Base-by-base conservation (phyloP, 768 basidiomycete genomes). In the Russula ochroleuca region DNA sequence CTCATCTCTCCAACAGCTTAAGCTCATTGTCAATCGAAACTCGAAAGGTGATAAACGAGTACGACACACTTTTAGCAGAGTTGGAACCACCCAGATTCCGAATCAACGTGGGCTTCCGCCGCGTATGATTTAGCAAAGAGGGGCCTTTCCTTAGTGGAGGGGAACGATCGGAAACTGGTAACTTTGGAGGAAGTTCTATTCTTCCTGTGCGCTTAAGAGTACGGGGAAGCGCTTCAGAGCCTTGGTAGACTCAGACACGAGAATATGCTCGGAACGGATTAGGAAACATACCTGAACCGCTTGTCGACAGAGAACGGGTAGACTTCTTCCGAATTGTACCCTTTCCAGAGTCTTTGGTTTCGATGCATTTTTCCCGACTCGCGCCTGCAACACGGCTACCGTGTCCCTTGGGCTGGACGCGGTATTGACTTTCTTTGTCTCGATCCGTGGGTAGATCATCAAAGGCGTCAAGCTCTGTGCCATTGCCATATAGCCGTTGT, bases 1-100 rank as follows among this genome's bases (percentile, higher is more conserved):
- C 85, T 90, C 96, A 99, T 99, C 59, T 95, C 92, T 23, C 94
- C 94, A 62, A 96, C 84, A 51, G 93, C 96, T 96, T 70, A 49
- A n/a, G 65, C 25, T 11, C 33, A 28, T 38, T 57, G 59, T 61
- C 48, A 61, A 55, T 59, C 59, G 23, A 35, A 38, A 5, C 57
- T 71, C 66, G 65, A 58, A 49, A 54, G 31, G 62, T 45, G 56
- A 55, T 63, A 49, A 51, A 49, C 47, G 40, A 51, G 23, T 15
- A 35, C 10, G 49, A 72, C 82, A 35, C 66, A 94, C 93, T 86
- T 83, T 92, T 94, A 13, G 91, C 81, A 25, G 82, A 80, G 62
- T 75, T 75, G 43, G 78, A 72, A 64, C 86, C 85, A 65, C 89
- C 88, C 28, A 94, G 76, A 75, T 94, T 90, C 33, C 91, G 86